phyloP scores from a whole-genome alignment of 139 green algal genomes.

The Coccomyxa sp. region DNA sequence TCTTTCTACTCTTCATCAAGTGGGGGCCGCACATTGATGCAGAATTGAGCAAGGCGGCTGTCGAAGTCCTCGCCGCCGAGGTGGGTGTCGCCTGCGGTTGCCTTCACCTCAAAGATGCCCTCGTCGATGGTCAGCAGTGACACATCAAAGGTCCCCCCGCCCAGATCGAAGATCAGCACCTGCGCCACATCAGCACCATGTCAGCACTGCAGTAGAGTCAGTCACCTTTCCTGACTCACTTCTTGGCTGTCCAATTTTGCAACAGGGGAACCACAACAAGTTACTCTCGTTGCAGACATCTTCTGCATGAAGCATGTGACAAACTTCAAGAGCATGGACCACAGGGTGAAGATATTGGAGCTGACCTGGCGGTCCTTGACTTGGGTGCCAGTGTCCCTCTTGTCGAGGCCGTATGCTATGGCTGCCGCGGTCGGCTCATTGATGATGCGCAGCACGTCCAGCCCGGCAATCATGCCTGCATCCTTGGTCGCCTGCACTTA shows the following conservation, averaged over 20 bases:
- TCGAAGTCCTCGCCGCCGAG: constrained; percentile 90
- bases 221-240: too few relatives aligned
- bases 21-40: constrained; percentile 50
- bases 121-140: constrained; percentile 83
- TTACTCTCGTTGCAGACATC: too few relatives aligned
- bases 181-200: constrained; percentile 32
- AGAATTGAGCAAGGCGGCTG: constrained; percentile 70
- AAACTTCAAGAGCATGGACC: too few relatives aligned
- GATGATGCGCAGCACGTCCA: constrained; percentile 96
- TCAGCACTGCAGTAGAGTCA: constrained; percentile 20
- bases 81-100: constrained; percentile 84
- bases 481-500: constrained; percentile 92
- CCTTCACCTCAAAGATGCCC: constrained; percentile 88
- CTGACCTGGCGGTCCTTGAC: constrained; percentile 49
- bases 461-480: constrained; percentile 87
- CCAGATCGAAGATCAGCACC: constrained; percentile 86
- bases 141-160: constrained; percentile 86
- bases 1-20: too few relatives aligned
- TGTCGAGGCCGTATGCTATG: constrained; percentile 89
- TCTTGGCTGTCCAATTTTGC: too few relatives aligned
- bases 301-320: too few relatives aligned
- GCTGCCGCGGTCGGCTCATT: constrained; percentile 95
- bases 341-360: too few relatives aligned
- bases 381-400: constrained; percentile 38
- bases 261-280: too few relatives aligned